A percentile compares a stretch with the other conserved stretches of the same genome.
phyloP scores from a whole-genome alignment of 2,329 filamentous ascomycete species.

The Neurospora crassa region DNA sequence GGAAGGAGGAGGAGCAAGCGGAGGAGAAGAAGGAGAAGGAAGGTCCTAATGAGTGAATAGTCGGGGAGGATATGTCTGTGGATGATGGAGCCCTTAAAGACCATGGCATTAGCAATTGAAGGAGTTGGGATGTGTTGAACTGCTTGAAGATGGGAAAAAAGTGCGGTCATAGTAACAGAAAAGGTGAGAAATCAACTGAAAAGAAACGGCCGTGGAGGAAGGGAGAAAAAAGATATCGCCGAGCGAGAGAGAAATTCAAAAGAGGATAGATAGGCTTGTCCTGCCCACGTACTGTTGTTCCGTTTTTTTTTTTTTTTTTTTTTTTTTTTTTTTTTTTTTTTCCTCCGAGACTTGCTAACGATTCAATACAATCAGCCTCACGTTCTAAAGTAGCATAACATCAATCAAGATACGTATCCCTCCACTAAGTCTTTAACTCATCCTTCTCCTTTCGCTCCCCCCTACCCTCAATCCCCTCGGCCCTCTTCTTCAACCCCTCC shows the following conservation, averaged over 20 bases:
- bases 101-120: neutral
- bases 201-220: neutral
- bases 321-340: no score
- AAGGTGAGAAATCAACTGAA: neutral
- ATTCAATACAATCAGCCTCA: neutral
- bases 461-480: constrained; percentile 14
- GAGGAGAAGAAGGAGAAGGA: neutral
- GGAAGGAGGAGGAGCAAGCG: neutral
- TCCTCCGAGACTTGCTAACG: neutral
- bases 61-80: neutral
- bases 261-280: neutral
- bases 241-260: neutral
- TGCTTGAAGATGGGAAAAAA: neutral
- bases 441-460: neutral
- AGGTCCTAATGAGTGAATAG: neutral
- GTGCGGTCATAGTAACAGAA: neutral
- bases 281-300: neutral
- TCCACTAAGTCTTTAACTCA: neutral
- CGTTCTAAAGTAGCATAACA: neutral
- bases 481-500: constrained; percentile 27
- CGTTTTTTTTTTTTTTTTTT: no score
- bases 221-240: neutral
- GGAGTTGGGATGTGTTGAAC: neutral
- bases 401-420: neutral
- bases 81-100: neutral